Base-by-base conservation (phyloP, 129 eudicot species). In the Saposhnikovia divaricata region DNA sequence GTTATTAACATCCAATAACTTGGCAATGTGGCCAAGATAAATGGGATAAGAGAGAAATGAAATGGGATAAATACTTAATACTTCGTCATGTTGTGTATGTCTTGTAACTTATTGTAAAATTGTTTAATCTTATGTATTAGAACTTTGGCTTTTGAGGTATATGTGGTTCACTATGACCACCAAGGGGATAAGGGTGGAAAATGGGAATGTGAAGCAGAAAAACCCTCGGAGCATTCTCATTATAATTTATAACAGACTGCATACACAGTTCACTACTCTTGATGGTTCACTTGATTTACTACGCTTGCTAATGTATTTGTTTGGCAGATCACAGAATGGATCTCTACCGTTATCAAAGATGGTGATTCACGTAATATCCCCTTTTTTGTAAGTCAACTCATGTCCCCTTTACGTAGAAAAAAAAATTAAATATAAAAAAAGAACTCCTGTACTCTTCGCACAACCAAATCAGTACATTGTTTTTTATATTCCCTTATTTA, bases 311-410 rank as follows among this genome's bases (percentile, higher is more conserved):
- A 72, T 81, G 53, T 68, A 19, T 78, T 82, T 80, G 55, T 59
- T 71, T 83, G 50, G 61, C 91, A 96, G 99, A 96, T 96, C 57
- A 83, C 89, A 65, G 73, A 83, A 66, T 96, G 99, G 99, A 86
- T 92, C 45, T 92, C 99, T 77, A 80, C 91, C 55, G 89, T 82
- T 47, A 80, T 96, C 43, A 79, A 84, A 80, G 96, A 92, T 65
- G 99, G 99, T 15, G 99, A 96, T 83, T 80, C 96, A 28, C 85
- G 85, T 74, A 89, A 90, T 71, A 90, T 96, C 47, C 99, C 99
- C 31, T 87, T 90, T 79, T 89, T 86, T 73, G 99, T 96, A 86
- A 90, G 98, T 87, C 78, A 59, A 57, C 46, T 48, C 15, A 63
- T 75, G 25, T 47, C 63, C 72, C n/a, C 72, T n/a, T 14, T 81